Conservation (phyloP, 2,329 filamentous ascomycete species). For the Hypoxylon sp. region DNA sequence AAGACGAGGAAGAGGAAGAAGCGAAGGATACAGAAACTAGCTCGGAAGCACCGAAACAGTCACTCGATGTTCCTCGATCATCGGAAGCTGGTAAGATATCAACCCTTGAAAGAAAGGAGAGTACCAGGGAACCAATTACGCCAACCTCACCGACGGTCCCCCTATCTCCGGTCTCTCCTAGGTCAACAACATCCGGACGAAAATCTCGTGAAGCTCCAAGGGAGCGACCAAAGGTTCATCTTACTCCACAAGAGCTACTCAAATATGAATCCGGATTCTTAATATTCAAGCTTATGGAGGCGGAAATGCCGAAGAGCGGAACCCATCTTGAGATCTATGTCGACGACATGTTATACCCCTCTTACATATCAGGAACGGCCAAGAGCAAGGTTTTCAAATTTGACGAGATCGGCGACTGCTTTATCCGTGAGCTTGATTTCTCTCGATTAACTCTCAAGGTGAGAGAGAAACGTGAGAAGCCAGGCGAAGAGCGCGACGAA, state of each 20-base stretch:
- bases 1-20: constrained; percentile 73
- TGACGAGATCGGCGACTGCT: constrained; percentile 93
- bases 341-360: constrained; percentile 93
- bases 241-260: constrained; percentile 81
- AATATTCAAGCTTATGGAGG: constrained; percentile 93
- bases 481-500: constrained; percentile 70
- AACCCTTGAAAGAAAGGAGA: constrained; percentile 46
- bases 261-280: constrained; percentile 91
- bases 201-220: constrained; percentile 62
- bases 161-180: constrained; percentile 52
- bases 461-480: constrained; percentile 79
- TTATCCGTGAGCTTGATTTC: constrained; percentile 96
- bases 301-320: constrained; percentile 78
- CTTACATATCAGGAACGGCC: constrained; percentile 82
- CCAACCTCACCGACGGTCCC: constrained; percentile 53
- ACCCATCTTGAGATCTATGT: constrained; percentile 87
- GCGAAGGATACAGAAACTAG: constrained; percentile 49
- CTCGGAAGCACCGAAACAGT: constrained; percentile 37
- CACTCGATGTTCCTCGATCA: constrained; percentile 48
- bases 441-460: constrained; percentile 90
- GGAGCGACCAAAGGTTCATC: constrained; percentile 76
- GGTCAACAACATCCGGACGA: constrained; percentile 41
- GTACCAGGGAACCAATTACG: constrained; percentile 41
- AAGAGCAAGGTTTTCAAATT: constrained; percentile 75
- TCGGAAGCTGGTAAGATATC: constrained; percentile 57